Evolutionary conservation across 257 asterid genomes (phyloP).

Genomic region (Cynanchum wilfordii): DNA sequence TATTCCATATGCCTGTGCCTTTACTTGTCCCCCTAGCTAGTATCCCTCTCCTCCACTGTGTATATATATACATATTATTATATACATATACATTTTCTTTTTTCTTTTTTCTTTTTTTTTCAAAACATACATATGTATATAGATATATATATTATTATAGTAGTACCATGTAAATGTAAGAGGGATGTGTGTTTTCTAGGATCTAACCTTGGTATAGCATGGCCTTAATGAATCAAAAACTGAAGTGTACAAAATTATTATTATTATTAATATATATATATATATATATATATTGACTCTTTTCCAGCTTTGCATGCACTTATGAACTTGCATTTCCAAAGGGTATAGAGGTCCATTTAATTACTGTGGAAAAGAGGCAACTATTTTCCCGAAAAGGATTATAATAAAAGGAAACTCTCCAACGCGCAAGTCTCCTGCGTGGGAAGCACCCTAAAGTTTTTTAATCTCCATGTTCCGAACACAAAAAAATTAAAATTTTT

Average conservation of each 20-base stretch:
- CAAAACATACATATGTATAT: too few relatives aligned
- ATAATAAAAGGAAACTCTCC: not conserved
- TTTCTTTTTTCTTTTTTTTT: too few relatives aligned
- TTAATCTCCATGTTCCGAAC: too few relatives aligned
- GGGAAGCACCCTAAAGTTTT: not conserved
- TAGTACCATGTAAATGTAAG: not conserved
- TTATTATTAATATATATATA: too few relatives aligned
- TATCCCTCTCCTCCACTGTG: not conserved
- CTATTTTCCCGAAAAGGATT: conserved; percentile 30
- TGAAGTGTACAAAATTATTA: too few relatives aligned
- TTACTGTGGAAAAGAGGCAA: conserved; percentile 34
- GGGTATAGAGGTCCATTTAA: conserved; percentile 51
- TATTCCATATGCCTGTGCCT: conserved; percentile 1
- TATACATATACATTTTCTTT: too few relatives aligned
- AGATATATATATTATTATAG: too few relatives aligned
- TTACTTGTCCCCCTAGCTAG: not conserved
- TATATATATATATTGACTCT: too few relatives aligned
- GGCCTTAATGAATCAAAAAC: not conserved
- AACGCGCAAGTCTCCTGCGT: conserved; percentile 15
- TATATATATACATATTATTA: not conserved
- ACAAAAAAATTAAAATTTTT: too few relatives aligned
- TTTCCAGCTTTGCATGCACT: conserved; percentile 32
- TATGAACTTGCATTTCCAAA: conserved; percentile 37
- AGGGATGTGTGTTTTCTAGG: not conserved
- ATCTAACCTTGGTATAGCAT: not conserved